Base-by-base conservation (phyloP, 768 basidiomycete species). In the Boletales sp. region DNA sequence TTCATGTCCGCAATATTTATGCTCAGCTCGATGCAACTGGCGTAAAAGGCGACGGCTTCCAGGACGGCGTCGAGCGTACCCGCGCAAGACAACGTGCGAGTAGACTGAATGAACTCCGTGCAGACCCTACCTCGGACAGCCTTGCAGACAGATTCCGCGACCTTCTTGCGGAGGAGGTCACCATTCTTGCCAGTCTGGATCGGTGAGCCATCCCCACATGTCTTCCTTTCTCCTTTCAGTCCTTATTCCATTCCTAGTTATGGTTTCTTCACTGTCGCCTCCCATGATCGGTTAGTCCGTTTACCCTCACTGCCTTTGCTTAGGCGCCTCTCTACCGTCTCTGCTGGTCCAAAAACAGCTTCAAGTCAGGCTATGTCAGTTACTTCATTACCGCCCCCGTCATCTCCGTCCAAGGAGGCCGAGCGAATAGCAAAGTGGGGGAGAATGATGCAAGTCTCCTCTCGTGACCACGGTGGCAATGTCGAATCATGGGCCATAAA, bases 21-120 rank as follows among this genome's bases (percentile, higher is more conserved):
- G 95, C 94, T 0, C 81, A 89, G 55, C 77, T 98, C n/a, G 92
- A 97, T 43, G 72, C 79, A 10, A 79, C 79, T 38, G 95, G 95
- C n/a, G 94, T 97, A 34, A 87, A 83, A 62, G 94, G 94, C 3
- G 95, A 98, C 63, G 95, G 95, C 0, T 91, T 84, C 68, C 89
- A 92, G 59, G 93, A 95, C 57, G 95, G 95, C 34, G 78, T 95
- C 8, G 95, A 98, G 70, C 83, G 92, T 34, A 98, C 94, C 25
- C 79, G 95, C 52, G 88, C 90, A 19, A 74, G 87, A 59, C 65
- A 83, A 55, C 76, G 78, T 45, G 61, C 61, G 17, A 82, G 74
- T 58, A 72, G 78, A 58, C 73, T 74, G 12, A 86, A 80, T 55
- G 86, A 87, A 56, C 57, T 81, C 32, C 73, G 77, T 49, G 81